Evolutionary conservation across 257 asterid genomes (phyloP), one percentile per base, ranked within the genome.

Genomic region (Lycium barbarum): DNA sequence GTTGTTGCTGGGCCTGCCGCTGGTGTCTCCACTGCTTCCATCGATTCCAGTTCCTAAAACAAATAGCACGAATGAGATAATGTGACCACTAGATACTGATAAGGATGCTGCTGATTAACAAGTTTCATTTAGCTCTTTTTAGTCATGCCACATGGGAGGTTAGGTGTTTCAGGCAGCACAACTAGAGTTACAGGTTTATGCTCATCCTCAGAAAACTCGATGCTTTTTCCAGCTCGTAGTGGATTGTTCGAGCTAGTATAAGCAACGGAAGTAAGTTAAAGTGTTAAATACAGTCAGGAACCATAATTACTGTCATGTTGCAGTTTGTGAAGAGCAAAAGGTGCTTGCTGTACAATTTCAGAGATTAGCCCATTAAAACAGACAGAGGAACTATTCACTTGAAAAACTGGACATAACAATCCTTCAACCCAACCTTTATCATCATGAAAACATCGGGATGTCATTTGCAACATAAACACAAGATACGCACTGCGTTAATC

Each of bases 11-110:
- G 17, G 63, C 81, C 85, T 79, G 92, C 80, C 88, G 91, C 78
- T 70, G 93, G 57, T 65, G 90, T 83, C 97, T 93, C 95, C 97
- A 81, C 38, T 84, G 94, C 90, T 93, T 93, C 98, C 95, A 97
- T 88, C 87, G 93, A 43, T 70, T 90, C 98, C 97, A 97, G 74
- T 92, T 93, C 93, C 98, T 97, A 78, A 81, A 84, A 9, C 79
- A 80, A 72, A 36, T 6, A 79, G 55, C 67, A 62, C 3, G 62
- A 53, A 67, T 83, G 47, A 66, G 85, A 38, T 33, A 4, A 17
- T 15, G 80, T 6, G 62, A 84, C 62, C 63, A 53, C 15, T 33
- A 53, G 49, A 78, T 78, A 78, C 40, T 74, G 20, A 49, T 51
- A 49, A 47, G 22, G 12, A 74, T 6, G 62, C 7, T 74, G 81